These are phyloP conservation scores for Zygosaccharomyces kombuchaensis DNA, from an alignment of 805 yeast species.

Conservation along the genomic window DNA sequence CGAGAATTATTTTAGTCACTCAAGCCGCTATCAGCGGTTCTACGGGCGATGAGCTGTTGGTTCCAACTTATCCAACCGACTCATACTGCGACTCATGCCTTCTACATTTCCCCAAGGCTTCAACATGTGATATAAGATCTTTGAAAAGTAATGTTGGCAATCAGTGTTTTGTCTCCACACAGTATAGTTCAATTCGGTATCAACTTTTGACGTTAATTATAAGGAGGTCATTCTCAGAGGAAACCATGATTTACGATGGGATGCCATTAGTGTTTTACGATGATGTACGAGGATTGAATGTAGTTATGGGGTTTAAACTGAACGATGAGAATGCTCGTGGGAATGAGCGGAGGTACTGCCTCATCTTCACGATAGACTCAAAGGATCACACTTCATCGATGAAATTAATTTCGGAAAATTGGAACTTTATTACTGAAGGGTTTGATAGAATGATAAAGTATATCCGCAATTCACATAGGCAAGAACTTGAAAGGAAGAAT, in stretches of 20 bases:
- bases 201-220: conserved; percentile 55
- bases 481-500: conserved; percentile 27
- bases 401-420: conserved; percentile 43
- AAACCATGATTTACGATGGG: conserved; percentile 53
- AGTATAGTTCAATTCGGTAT: conserved; percentile 54
- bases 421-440: conserved; percentile 47
- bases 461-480: conserved; percentile 34
- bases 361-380: conserved; percentile 53
- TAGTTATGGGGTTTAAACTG: conserved; percentile 57
- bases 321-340: conserved; percentile 68
- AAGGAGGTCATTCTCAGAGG: conserved; percentile 62
- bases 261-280: conserved; percentile 66
- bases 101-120: conserved; percentile 44
- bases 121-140: conserved; percentile 26
- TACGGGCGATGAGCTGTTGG: conserved; percentile 26
- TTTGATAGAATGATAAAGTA: conserved; percentile 39
- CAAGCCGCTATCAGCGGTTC: conserved; percentile 37
- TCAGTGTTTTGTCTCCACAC: conserved; percentile 47
- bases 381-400: conserved; percentile 38
- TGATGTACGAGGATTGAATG: conserved; percentile 53
- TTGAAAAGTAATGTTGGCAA: conserved; percentile 30
- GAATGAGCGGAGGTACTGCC: conserved; percentile 61
- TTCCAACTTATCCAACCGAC: conserved; percentile 42
- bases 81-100: conserved; percentile 60
- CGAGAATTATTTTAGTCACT: conserved; percentile 60